Evolutionary conservation across 2,329 filamentous ascomycete species (phyloP).

Genomic region (Pyricularia pennisetigena): DNA sequence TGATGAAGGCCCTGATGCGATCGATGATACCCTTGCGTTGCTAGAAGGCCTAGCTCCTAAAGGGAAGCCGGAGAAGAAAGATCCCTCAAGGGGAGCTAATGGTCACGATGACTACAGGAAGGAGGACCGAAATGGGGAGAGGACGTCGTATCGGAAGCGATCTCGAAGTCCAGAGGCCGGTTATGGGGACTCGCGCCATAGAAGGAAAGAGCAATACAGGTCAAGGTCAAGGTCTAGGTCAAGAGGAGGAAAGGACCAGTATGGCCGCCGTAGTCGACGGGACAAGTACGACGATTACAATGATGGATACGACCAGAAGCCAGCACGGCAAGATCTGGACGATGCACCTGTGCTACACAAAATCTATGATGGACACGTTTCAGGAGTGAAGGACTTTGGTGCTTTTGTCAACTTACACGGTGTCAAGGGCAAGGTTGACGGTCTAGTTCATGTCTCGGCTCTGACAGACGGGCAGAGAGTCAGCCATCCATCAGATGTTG

Average conservation of each 20-base stretch:
- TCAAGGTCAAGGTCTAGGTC: conserved; percentile 30
- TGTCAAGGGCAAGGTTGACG: conserved; percentile 81
- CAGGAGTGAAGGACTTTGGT: conserved; percentile 89
- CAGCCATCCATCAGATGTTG: conserved; percentile 82
- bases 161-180: conserved; percentile 40
- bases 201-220: conserved; percentile 34
- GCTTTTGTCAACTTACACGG: conserved; percentile 89
- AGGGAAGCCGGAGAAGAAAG: conserved; percentile 25
- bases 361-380: conserved; percentile 82
- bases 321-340: conserved; percentile 65
- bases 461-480: conserved; percentile 78
- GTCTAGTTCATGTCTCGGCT: conserved; percentile 86
- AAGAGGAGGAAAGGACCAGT: conserved; percentile 25
- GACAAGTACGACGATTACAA: conserved; percentile 29
- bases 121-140: not conserved
- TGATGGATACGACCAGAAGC: conserved; percentile 40
- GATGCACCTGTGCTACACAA: conserved; percentile 75
- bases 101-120: conserved; percentile 13
- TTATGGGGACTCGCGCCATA: conserved; percentile 37
- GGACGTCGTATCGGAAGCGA: conserved; percentile 31
- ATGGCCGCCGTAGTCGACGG: conserved; percentile 25
- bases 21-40: conserved; percentile 88
- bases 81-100: conserved; percentile 16
- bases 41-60: conserved; percentile 78
- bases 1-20: conserved; percentile 46